A percentile compares a stretch with the other conserved stretches of the same genome.
Evolutionary conservation across 2,329 filamentous ascomycete species (phyloP).

Genomic region (Dactylella cylindrospora): DNA sequence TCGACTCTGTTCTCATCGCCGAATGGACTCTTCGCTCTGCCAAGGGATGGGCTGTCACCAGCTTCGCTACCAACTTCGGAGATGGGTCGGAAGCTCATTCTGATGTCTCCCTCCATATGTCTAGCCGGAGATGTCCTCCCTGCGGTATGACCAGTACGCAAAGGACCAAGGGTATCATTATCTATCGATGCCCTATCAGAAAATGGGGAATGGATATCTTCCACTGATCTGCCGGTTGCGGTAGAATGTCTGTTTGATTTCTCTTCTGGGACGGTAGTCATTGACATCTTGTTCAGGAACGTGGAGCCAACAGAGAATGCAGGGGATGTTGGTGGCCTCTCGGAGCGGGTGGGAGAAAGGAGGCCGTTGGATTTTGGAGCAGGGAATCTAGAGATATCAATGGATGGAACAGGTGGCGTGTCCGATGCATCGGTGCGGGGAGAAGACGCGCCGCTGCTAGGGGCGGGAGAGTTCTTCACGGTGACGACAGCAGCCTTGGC

Average conservation of each 20-base stretch:
- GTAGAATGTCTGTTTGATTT: slow-evolving; percentile 3
- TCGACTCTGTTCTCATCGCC: slow-evolving; percentile 29
- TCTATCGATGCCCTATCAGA: slow-evolving; percentile 29
- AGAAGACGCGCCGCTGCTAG: slow-evolving; percentile 58
- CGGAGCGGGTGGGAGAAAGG: slow-evolving; percentile 16
- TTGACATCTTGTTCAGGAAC: slow-evolving; percentile 61
- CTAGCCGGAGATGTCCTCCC: slow-evolving; percentile 32
- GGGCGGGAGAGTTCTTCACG: slow-evolving; percentile 65
- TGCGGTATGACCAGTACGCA: slow-evolving; percentile 18
- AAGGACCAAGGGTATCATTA: slow-evolving; percentile 22
- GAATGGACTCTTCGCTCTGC: slow-evolving; percentile 34
- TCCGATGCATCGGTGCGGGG: slow-evolving; percentile 62
- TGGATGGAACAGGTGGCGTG: slow-evolving; percentile 46
- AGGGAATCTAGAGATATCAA: slow-evolving; percentile 41
- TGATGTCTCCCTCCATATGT: slow-evolving; percentile 40
- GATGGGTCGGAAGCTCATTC: slow-evolving; percentile 41
- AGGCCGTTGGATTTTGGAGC: slow-evolving; percentile 26
- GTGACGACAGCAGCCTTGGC: slow-evolving; percentile 91
- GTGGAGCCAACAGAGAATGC: slow-evolving; percentile 69
- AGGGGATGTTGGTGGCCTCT: slow-evolving; percentile 57
- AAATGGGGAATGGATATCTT: slow-evolving; percentile 28
- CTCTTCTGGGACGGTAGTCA: slow-evolving; percentile 39
- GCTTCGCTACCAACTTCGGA: slow-evolving; percentile 22
- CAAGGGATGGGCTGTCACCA: not conserved
- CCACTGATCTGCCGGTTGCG: not conserved